Base-by-base conservation (phyloP, 768 basidiomycete genomes). In the Albatrellus ellisii region DNA sequence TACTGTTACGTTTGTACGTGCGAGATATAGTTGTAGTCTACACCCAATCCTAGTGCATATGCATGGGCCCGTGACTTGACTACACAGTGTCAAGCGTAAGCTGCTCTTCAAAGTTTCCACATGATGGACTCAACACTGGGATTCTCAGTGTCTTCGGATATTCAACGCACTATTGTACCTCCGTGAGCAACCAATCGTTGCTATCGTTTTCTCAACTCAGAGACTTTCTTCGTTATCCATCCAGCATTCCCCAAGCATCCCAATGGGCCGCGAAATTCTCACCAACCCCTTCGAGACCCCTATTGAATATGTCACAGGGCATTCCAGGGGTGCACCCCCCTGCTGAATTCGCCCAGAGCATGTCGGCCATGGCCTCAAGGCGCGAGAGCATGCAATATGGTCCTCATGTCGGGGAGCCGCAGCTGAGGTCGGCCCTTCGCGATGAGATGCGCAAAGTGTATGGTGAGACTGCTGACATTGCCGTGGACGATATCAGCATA, bases 241-340 rank as follows among this genome's bases (percentile, higher is more conserved):
- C 4, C 51, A 77, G 77, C 11, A 76, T 80, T 36, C 69, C 76
- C 1, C 62, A 62, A 26, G 77, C 75, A 12, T 69, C 73, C 41
- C 61, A 64, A 61, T 81, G 78, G 79, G 70, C 64, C 0, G 48
- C 53, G 17, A 50, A 58, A 10, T 78, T 74, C 55, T 49, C 48
- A 4, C 52, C 67, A 0, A 66, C 68, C 0, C 53, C 62, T 0
- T 52, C 45, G 18, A 62, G 65, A 7, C 75, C 73, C 0, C 59
- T 86, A 2, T 65, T 87, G n/a, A 69, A 74, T 51, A 75, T 86
- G 65, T 77, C 79, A 1, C 83, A 87, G 58, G 80, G 87, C 29
- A 75, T 77, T 0, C 87, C 87, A 0, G 77, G 78, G 4, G 64
- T 62, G 0, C 15, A 7, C 17, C 72, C 77, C 0, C 86, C 87